Base-by-base conservation (phyloP, 305 asterid species). In the Andrographis paniculata region DNA sequence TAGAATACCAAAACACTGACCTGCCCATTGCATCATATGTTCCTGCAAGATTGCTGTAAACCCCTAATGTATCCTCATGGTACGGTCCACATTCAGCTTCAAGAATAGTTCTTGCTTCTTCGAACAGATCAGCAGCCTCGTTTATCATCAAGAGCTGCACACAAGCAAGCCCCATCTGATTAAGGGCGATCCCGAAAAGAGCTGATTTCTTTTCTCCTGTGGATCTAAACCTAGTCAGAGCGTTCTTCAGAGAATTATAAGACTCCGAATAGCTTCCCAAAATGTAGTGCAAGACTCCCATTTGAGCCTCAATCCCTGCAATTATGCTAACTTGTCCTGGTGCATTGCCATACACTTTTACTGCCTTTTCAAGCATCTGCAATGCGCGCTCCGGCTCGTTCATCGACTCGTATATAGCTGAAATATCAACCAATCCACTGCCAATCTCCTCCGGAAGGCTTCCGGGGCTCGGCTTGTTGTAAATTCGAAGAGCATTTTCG, bases 1-100 rank as follows among this genome's bases (percentile, higher is more conserved):
- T 3, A 3, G 30, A 35, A 1, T 14, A n/a, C 6, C n/a, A n/a
- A n/a, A n/a, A n/a, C 8, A 48, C 2, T 31, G 75, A 87, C 96
- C 96, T 83, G 61, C 96, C 95, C 95, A 83, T 74, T 55, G 96
- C 96, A 71, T 87, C 96, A 65, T 87, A 87, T 22, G 85, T 78
- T 6, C 91, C 96, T 4, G 96, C 94, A 50, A 87, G 93, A 73
- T 87, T 87, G 75, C 95, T 80, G 55, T 83, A 87, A 49, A 87
- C 85, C 18, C 88, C 93, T 42, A 87, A 45, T 1, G 94, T 87
- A 54, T 83, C 96, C 30, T 83, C 86, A 42, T 87, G 94, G 52
- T 60, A 77, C 0, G 88, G 86, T 31, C 96, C 96, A 13, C 79
- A 78, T 68, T 76, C 92, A 0, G 76, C 67, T 73, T 87, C 95